Percentiles rank a stretch among this genome's conserved stretches.
Conservation (phyloP, 768 basidiomycete species). For the Rhizopogon rudus region DNA sequence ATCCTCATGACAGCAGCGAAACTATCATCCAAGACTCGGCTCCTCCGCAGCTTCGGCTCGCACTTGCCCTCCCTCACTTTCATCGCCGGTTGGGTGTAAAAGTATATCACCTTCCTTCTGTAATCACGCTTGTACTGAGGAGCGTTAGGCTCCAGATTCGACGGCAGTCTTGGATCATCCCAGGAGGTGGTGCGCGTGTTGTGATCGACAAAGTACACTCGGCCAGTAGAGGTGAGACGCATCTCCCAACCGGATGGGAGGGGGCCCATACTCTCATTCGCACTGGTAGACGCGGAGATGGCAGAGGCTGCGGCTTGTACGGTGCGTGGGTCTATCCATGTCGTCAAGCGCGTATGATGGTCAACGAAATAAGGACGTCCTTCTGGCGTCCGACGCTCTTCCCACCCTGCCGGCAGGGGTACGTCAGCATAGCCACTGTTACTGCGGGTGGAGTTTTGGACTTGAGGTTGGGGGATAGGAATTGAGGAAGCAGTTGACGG, state of each 20-base stretch:
- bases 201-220: slow-evolving; percentile 93
- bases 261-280: slow-evolving; percentile 66
- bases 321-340: slow-evolving; percentile 84
- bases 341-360: slow-evolving; percentile 81
- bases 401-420: slow-evolving; percentile 87
- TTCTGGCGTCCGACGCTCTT: slow-evolving; percentile 86
- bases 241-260: slow-evolving; percentile 95
- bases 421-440: slow-evolving; percentile 44
- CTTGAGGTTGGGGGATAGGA: slow-evolving; percentile 18
- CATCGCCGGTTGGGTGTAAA: slow-evolving; percentile 87
- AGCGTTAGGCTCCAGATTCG: slow-evolving; percentile 77
- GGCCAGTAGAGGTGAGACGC: slow-evolving; percentile 77
- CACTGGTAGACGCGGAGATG: slow-evolving; percentile 35
- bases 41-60: slow-evolving; percentile 78
- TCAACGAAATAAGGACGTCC: slow-evolving; percentile 75
- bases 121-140: slow-evolving; percentile 98
- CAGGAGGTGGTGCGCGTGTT: slow-evolving; percentile 86
- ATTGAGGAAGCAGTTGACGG: slow-evolving; percentile 11
- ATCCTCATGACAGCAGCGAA: slow-evolving; percentile 82
- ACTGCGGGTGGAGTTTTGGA: slow-evolving; percentile 17
- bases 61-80: slow-evolving; percentile 75
- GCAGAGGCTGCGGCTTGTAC: slow-evolving; percentile 43
- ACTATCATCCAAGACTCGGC: slow-evolving; percentile 81
- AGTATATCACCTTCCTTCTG: slow-evolving; percentile 86
- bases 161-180: slow-evolving; percentile 89